phyloP scores from a whole-genome alignment of 2,329 filamentous ascomycete genomes.

The Ophiocordyceps camponoti-saundersi region DNA sequence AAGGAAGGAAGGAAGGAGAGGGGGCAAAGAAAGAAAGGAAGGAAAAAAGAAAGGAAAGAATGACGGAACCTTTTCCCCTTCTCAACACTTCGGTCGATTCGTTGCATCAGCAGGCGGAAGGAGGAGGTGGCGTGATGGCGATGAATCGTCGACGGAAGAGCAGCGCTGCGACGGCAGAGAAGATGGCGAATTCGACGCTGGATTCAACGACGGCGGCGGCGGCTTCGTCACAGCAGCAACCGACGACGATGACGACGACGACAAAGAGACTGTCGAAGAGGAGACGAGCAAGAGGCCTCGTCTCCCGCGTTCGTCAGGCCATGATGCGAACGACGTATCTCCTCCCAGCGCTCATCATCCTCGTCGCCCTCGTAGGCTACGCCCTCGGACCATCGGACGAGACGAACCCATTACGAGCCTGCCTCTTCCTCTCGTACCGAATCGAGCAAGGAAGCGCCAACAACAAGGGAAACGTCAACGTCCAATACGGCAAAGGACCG shows the following conservation, averaged over 20 bases:
- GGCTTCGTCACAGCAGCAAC: too few relatives aligned
- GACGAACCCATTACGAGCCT: conserved; percentile 59
- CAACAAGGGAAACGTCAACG: conserved; percentile 14
- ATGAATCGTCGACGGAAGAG: too few relatives aligned
- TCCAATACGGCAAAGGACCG: conserved; percentile 76
- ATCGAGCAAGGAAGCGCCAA: conserved; percentile 31
- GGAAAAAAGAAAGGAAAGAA: conserved; percentile 8
- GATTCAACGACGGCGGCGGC: conserved; percentile 7
- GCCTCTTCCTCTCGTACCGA: conserved; percentile 82
- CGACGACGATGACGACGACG: background rate
- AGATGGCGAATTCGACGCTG: conserved; percentile 10
- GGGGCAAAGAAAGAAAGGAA: conserved; percentile 16
- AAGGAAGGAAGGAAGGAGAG: background rate
- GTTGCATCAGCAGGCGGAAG: conserved; percentile 16
- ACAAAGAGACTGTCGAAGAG: conserved; percentile 33
- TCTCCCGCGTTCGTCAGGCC: conserved; percentile 31
- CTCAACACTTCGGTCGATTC: conserved; percentile 34
- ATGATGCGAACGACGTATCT: conserved; percentile 45
- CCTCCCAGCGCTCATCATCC: conserved; percentile 50
- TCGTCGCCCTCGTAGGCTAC: conserved; percentile 49
- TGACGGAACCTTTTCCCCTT: conserved; percentile 39
- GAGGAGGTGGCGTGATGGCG: background rate
- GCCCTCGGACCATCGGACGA: conserved; percentile 54
- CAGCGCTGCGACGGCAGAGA: too few relatives aligned
- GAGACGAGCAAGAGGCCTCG: conserved; percentile 33